Percentiles rank a stretch among this genome's conserved stretches.
These are phyloP conservation scores for Podosphaera leucotricha DNA, from an alignment of 2,329 filamentous ascomycete genomes.

Conservation along the genomic window DNA sequence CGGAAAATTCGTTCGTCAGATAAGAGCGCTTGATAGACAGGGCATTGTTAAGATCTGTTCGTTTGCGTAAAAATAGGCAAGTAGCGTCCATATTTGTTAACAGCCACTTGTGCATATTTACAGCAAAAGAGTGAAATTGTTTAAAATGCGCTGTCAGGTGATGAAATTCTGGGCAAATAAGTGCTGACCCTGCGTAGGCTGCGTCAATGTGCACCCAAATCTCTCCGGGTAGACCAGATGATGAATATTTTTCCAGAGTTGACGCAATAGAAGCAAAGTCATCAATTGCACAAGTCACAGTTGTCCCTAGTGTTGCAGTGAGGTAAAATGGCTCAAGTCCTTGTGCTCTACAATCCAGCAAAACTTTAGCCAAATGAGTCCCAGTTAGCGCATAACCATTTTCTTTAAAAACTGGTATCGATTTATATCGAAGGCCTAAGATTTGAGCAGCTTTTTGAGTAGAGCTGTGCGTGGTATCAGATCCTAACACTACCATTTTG, in stretches of 20 bases:
- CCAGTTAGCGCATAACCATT: slow-evolving; percentile 51
- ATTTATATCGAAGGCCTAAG: slow-evolving; percentile 58
- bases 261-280: slow-evolving; percentile 30
- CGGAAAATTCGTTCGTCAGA: slow-evolving; percentile 58
- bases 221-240: slow-evolving; percentile 20
- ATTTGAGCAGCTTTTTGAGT: slow-evolving; percentile 76
- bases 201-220: slow-evolving; percentile 90
- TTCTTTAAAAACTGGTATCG: slow-evolving; percentile 36
- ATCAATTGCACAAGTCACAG: slow-evolving; percentile 70
- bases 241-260: slow-evolving; percentile 17
- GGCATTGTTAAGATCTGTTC: slow-evolving; percentile 54
- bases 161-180: slow-evolving; percentile 63
- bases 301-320: slow-evolving; percentile 65
- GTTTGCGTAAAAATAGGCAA: slow-evolving; percentile 54
- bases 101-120: slow-evolving; percentile 97
- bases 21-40: slow-evolving; percentile 62
- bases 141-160: slow-evolving; percentile 36
- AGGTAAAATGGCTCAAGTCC: slow-evolving; percentile 72
- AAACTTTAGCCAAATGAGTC: slow-evolving; percentile 30
- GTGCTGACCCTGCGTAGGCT: slow-evolving; percentile 70
- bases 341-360: slow-evolving; percentile 40
- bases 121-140: slow-evolving; percentile 67
- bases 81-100: slow-evolving; percentile 80
- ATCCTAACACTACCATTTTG: slow-evolving; percentile 57
- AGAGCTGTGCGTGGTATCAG: slow-evolving; percentile 57